A percentile compares a stretch with the other conserved stretches of the same genome.
Evolutionary conservation across 805 yeast species (phyloP).

Genomic region (Pichia scutulata): DNA sequence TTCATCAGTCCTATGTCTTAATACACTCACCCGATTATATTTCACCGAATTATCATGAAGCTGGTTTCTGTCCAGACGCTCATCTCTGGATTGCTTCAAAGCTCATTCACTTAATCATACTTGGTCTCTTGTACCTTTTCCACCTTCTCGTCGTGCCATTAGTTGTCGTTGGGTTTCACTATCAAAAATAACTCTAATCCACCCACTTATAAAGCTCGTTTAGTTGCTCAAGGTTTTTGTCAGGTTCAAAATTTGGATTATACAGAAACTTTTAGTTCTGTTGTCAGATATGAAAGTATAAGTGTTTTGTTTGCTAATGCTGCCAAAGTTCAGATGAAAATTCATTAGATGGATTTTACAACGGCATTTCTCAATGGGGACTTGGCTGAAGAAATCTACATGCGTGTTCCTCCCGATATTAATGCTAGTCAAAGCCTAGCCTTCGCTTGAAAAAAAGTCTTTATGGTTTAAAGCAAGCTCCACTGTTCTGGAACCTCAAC

Average conservation of each 20-base stretch:
- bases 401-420: background rate
- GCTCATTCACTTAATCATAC: background rate
- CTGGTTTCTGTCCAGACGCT: background rate
- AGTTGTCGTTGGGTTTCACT: conserved; percentile 6
- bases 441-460: background rate
- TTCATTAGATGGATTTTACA: conserved; percentile 14
- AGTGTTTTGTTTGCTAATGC: conserved; percentile 4
- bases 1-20: background rate
- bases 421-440: background rate
- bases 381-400: conserved; percentile 8
- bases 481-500: background rate
- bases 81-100: background rate
- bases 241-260: conserved; percentile 1
- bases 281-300: background rate
- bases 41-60: background rate
- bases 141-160: background rate
- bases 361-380: conserved; percentile 13
- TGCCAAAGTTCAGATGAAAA: conserved; percentile 1
- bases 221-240: conserved; percentile 6
- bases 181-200: conserved; percentile 2
- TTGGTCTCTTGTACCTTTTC: background rate
- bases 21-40: background rate
- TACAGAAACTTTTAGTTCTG: conserved; percentile 1
- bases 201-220: conserved; percentile 1
- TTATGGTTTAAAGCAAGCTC: conserved; percentile 3